Percentiles rank a stretch among this genome's conserved stretches.
These are phyloP conservation scores for Pulicaria dysenterica DNA, from an alignment of 129 eudicot genomes.

Conservation along the genomic window DNA sequence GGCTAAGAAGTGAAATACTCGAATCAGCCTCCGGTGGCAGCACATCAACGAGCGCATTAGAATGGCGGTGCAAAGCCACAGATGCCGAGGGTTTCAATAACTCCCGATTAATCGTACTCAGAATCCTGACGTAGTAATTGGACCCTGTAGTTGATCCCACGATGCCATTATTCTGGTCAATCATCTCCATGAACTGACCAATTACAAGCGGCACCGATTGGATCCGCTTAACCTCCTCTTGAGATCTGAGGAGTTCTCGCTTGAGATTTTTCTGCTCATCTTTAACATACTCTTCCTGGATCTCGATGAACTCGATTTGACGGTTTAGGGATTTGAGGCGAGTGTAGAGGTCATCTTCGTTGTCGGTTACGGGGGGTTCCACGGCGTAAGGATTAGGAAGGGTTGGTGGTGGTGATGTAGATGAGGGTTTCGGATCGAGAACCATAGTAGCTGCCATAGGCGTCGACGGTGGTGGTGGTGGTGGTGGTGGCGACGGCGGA, in stretches of 20 bases:
- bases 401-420: slow-evolving; percentile 34
- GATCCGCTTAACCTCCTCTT: slow-evolving; percentile 88
- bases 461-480: background rate
- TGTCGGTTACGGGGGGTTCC: slow-evolving; percentile 29
- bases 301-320: slow-evolving; percentile 77
- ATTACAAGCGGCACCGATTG: slow-evolving; percentile 93
- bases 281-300: slow-evolving; percentile 85
- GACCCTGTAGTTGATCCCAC: slow-evolving; percentile 86
- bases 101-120: slow-evolving; percentile 85
- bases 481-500: background rate
- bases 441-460: slow-evolving; percentile 66
- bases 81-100: slow-evolving; percentile 74
- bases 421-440: slow-evolving; percentile 56
- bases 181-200: slow-evolving; percentile 96
- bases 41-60: slow-evolving; percentile 89
- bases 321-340: slow-evolving; percentile 72
- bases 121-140: slow-evolving; percentile 80
- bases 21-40: slow-evolving; percentile 93
- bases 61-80: slow-evolving; percentile 82
- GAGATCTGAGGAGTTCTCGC: slow-evolving; percentile 73
- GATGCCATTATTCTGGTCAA: slow-evolving; percentile 74
- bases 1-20: slow-evolving; percentile 78
- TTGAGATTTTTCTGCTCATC: slow-evolving; percentile 80
- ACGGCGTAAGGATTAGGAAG: slow-evolving; percentile 25
- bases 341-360: slow-evolving; percentile 81